A percentile compares a stretch with the other conserved stretches of the same genome.
Conservation (phyloP, 2,329 filamentous ascomycete species). For the Fusarium scirpi region DNA sequence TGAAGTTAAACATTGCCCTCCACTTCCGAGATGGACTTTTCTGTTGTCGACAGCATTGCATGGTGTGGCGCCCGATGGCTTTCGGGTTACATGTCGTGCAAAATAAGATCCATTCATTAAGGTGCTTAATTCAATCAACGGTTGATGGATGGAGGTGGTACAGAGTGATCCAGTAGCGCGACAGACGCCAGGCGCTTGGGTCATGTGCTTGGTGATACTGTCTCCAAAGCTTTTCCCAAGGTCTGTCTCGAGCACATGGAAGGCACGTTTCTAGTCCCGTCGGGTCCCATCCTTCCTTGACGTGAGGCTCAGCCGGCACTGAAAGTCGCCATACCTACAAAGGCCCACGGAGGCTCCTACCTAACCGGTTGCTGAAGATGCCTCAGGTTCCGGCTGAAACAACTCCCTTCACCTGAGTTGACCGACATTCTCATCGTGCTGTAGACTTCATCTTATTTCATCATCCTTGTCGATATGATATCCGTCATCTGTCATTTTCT, state of each 20-base stretch:
- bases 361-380: constrained; percentile 2
- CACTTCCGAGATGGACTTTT: background rate
- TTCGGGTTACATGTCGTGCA: background rate
- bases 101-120: background rate
- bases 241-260: background rate
- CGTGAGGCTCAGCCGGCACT: constrained; percentile 19
- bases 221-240: background rate
- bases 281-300: background rate
- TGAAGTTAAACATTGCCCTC: constrained; percentile 4
- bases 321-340: background rate
- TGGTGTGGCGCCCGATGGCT: constrained; percentile 1
- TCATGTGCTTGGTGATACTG: constrained; percentile 18
- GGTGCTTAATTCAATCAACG: background rate
- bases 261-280: background rate
- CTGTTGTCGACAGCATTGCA: background rate
- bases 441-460: constrained; percentile 12
- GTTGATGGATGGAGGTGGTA: background rate
- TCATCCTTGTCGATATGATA: constrained; percentile 23
- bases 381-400: constrained; percentile 25
- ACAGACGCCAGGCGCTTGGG: constrained; percentile 35
- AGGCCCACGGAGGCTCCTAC: background rate
- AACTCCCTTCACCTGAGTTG: constrained; percentile 12
- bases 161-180: constrained; percentile 21
- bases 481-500: constrained; percentile 32
- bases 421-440: constrained; percentile 13